These are phyloP conservation scores for Tolypocladium album DNA, from an alignment of 2,329 filamentous ascomycete species.

Conservation along the genomic window DNA sequence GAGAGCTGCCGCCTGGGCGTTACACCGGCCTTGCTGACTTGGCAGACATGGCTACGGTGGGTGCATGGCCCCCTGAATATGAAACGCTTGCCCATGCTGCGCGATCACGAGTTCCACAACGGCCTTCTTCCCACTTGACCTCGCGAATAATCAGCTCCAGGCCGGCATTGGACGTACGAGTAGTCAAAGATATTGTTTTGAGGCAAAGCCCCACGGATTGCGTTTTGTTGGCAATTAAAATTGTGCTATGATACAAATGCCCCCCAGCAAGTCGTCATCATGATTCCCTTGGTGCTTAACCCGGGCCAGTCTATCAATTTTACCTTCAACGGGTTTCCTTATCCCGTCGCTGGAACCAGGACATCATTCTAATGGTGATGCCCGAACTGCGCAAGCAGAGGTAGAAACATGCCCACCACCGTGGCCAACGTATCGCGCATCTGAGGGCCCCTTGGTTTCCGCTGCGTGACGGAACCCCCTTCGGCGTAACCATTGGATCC, in stretches of 20 bases:
- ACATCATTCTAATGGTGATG: constrained; percentile 46
- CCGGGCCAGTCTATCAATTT: neutral
- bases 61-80: neutral
- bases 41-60: neutral
- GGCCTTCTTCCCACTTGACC: neutral
- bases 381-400: constrained; percentile 66
- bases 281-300: neutral
- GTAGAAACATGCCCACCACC: constrained; percentile 66
- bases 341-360: neutral
- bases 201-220: neutral
- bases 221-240: no score
- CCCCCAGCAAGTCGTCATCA: neutral
- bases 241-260: neutral
- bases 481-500: constrained; percentile 45
- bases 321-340: neutral
- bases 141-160: neutral
- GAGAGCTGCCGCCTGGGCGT: neutral
- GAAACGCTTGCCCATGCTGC: neutral
- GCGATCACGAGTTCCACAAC: neutral
- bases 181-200: neutral
- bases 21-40: neutral
- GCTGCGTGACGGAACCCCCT: constrained; percentile 28
- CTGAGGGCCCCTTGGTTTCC: constrained; percentile 44
- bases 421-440: constrained; percentile 62
- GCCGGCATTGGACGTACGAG: no score